Conservation (phyloP, 2,329 filamentous ascomycete genomes). For the Sporothrix brasiliensis region DNA sequence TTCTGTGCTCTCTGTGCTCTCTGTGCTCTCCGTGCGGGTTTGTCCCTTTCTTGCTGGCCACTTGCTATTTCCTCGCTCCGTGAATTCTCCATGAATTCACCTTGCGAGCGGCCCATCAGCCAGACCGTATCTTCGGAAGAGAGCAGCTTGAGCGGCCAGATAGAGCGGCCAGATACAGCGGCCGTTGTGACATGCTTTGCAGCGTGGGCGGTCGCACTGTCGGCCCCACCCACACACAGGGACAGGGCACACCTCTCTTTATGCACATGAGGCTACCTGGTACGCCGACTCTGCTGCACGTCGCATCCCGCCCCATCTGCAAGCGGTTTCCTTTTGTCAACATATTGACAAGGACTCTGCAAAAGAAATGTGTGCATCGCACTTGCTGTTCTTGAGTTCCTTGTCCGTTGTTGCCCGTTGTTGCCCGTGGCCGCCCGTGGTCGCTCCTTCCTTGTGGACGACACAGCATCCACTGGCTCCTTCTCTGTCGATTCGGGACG, state of each 20-base stretch:
- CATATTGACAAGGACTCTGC: not conserved
- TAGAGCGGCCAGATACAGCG: constrained; percentile 15
- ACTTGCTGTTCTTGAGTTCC: not conserved
- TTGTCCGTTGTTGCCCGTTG: not conserved
- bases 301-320: not conserved
- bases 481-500: not conserved
- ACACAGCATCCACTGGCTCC: not conserved
- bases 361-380: constrained; percentile 1
- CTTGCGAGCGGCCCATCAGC: not conserved
- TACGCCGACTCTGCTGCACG: constrained; percentile 6
- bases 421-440: not conserved
- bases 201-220: not conserved
- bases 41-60: not conserved
- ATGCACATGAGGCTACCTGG: constrained; percentile 18
- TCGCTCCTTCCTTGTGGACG: not conserved
- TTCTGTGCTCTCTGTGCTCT: not conserved
- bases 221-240: constrained; percentile 11
- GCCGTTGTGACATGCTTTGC: not conserved
- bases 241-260: not conserved
- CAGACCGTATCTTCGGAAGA: not conserved
- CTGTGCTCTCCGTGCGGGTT: not conserved
- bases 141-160: not conserved
- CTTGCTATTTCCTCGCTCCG: not conserved
- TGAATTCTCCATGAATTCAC: too few species aligned
- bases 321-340: not conserved